Evolutionary conservation across 2,329 filamentous ascomycete genomes (phyloP), one percentile per base, ranked within the genome.

Genomic region (Fusarium oligoseptatum): DNA sequence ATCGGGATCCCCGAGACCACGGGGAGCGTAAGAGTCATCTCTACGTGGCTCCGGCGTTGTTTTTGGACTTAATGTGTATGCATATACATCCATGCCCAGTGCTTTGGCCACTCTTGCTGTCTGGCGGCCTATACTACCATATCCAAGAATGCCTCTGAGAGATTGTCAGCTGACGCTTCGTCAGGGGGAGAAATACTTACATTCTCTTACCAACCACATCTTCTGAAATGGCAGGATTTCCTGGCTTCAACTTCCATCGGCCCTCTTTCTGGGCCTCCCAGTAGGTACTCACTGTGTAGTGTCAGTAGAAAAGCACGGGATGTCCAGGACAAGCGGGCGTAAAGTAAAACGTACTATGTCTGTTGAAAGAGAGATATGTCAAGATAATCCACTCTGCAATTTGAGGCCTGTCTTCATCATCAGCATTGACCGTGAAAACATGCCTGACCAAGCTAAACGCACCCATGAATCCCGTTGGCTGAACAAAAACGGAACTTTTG

Each of bases 111-210:
- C 36, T 1, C 36, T 1, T 17, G 36, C 36, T 2, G 36, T 39
- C 36, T 39, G 36, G 15, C 36, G 36, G 7, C 36, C 36, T 17
- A 39, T 39, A 39, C 36, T 39, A 39, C 36, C 36, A 1, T 39
- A 39, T 39, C 36, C 36, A 2, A 39, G 36, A 17, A 39, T 36
- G 12, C 34, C 34, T 36, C 34, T 36, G 34, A 1, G 14, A 15
- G 1, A 1, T 14, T 36, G 0, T 36, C 1, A 36, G 34, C 6
- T 1, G 2, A 36, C 34, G 34, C 3, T 36, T 36, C 2, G 14
- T 3, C 14, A 36, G 2, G 14, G 1, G 14, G 34, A 3, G 0
- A 36, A 36, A 15, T 1, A 3, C 34, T 36, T 3, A 39, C 36
- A 39, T 39, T 9, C 36, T 39, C 36, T n/a, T 39, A 0, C 36